Base-by-base conservation (phyloP, 179 eudicot genomes). In the Gypsophila paniculata region DNA sequence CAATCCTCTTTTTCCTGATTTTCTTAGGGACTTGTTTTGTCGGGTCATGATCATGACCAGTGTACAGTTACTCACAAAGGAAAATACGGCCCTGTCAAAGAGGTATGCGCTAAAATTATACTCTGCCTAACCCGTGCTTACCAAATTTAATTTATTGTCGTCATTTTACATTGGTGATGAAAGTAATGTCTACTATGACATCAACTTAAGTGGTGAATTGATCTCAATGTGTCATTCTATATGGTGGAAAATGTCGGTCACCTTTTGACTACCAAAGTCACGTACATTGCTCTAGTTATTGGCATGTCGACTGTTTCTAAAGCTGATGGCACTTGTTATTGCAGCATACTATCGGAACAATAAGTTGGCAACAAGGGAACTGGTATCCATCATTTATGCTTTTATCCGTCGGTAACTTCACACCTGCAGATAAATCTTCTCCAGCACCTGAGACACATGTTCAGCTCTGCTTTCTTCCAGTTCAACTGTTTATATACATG, bases 301-400 rank as follows among this genome's bases (percentile, higher is more conserved):
- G 18, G 34, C 26, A 34, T 49, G 15, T 62, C 18, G 42, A 53
- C 19, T 39, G 36, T 17, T 49, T 72, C 48, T 36, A 69, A 32
- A 70, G 58, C 59, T 67, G 68, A 32, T 76, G 70, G 75, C 63
- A 5, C 65, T 72, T 69, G 51, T 75, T 74, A 61, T 67, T 71
- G 80, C 90, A 94, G 99, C 94, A 92, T 76, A 94, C 99, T 69
- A 73, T 91, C 67, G 99, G 99, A 73, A 90, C 97, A 51, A 58
- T 88, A 77, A 94, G 99, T 80, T 94, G 97, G 99, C 97, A 91
- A 82, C 95, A 87, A 81, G 99, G 99, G 44, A 94, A 94, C 80
- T 76, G 86, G 71, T 83, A 78, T 77, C 99, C 99, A 52, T 94
- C 99, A 3, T 94, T 91, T 78, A 88, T 94, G 99, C 86, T 94